Percentiles rank a stretch among this genome's conserved stretches.
phyloP scores from a whole-genome alignment of 352 stramenopile species.

The Phytophthora tentaculata region DNA sequence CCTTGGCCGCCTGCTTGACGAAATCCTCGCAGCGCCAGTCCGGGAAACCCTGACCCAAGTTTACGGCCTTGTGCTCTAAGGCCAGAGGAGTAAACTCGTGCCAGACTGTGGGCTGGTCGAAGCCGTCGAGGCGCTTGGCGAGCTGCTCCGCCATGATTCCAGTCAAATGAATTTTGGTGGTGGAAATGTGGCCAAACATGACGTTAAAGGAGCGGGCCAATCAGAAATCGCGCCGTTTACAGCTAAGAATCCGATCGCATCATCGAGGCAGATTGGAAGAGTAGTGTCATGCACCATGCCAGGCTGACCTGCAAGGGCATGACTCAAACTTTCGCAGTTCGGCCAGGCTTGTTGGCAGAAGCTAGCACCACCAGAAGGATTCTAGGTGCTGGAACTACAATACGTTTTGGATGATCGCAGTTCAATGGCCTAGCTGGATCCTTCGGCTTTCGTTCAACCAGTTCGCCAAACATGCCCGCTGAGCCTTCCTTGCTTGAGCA shows the following conservation, averaged over 20 bases:
- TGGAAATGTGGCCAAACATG: slow-evolving; percentile 4
- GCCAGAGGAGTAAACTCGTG: slow-evolving; percentile 92
- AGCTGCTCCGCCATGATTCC: slow-evolving; percentile 64
- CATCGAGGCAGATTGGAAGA: slow-evolving; percentile 22
- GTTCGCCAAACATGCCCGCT: no score
- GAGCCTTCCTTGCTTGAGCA: no score
- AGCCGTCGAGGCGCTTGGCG: slow-evolving; percentile 65
- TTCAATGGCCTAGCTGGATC: no score
- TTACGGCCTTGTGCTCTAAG: slow-evolving; percentile 88
- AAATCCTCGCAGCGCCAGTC: slow-evolving; percentile 95
- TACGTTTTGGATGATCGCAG: no score
- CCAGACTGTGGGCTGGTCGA: slow-evolving; percentile 85
- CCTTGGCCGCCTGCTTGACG: slow-evolving; percentile 93
- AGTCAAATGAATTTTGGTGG: slow-evolving; percentile 21
- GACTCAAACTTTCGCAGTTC: no score
- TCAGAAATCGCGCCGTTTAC: slow-evolving; percentile 8
- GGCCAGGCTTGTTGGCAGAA: no score
- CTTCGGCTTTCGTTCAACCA: no score
- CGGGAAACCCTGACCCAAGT: slow-evolving; percentile 94
- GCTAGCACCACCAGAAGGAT: no score
- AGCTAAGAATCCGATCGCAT: slow-evolving; percentile 11
- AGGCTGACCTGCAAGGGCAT: no score
- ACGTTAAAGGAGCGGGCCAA: slow-evolving; percentile 24
- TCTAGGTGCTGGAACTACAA: neutral
- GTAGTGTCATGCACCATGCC: no score